phyloP scores from a whole-genome alignment of 129 eudicot species.

The Chrysanthemum makinoi region DNA sequence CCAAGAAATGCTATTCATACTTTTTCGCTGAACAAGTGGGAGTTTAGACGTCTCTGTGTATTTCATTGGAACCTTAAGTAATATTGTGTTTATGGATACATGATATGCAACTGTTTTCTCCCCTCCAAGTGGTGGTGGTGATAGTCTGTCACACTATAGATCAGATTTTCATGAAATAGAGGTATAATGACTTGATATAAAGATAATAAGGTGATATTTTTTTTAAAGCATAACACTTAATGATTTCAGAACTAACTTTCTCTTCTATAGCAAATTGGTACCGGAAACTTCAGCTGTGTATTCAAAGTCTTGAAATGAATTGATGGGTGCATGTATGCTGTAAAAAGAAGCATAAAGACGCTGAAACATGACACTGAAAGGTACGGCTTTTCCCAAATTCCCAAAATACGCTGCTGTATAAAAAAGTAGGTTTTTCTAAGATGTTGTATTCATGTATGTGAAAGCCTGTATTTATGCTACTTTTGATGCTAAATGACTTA shows the following conservation, averaged over 20 bases:
- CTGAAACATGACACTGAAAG: conserved; percentile 68
- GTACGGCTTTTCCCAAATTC: conserved; percentile 41
- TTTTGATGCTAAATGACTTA: conserved; percentile 2
- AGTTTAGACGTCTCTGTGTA: background rate
- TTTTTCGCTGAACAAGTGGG: background rate
- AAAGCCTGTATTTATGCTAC: background rate
- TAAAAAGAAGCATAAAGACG: conserved; percentile 60
- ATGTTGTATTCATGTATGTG: background rate
- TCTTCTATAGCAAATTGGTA: conserved; percentile 68
- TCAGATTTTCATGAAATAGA: conserved; percentile 87
- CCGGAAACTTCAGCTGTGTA: conserved; percentile 80
- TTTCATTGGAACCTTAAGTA: background rate
- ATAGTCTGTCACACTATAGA: conserved; percentile 76
- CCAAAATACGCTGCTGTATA: conserved; percentile 7
- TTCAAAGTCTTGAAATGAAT: conserved; percentile 80
- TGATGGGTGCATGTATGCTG: conserved; percentile 94
- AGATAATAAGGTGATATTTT: background rate
- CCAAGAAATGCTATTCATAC: too few relatives aligned
- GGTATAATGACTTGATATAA: conserved; percentile 38
- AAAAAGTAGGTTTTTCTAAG: background rate
- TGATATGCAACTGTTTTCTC: conserved; percentile 43
- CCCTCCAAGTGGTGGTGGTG: conserved; percentile 56
- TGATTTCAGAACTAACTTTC: background rate
- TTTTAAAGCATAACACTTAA: background rate
- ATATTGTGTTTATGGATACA: background rate